Evolutionary conservation across 2,329 filamentous ascomycete genomes (phyloP).

Genomic region (Aspergillus brasiliensis): DNA sequence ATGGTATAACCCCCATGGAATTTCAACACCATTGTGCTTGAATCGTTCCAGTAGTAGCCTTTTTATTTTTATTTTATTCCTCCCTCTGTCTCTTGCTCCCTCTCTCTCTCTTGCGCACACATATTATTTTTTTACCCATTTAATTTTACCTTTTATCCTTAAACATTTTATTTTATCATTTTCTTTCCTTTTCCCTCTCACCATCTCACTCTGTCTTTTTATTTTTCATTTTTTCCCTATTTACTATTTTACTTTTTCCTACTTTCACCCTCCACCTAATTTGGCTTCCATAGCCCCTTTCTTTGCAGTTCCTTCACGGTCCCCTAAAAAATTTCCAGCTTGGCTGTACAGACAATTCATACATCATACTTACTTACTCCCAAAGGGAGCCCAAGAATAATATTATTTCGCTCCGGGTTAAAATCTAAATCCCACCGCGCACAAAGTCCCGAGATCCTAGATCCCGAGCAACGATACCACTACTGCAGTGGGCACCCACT

Average conservation of each 20-base stretch:
- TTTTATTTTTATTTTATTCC: neutral
- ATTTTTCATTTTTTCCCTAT: conserved; percentile 4
- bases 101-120: neutral
- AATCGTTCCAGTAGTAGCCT: neutral
- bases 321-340: conserved; percentile 10
- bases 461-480: conserved; percentile 19
- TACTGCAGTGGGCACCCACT: neutral
- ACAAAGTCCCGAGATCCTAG: conserved; percentile 21
- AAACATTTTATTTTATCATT: conserved; percentile 8
- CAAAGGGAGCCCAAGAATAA: conserved; percentile 8
- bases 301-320: neutral
- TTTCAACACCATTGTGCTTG: neutral
- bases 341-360: neutral
- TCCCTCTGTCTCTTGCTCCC: neutral
- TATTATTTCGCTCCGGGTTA: neutral
- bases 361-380: neutral
- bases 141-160: conserved; percentile 3
- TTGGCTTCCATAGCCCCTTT: conserved; percentile 10
- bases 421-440: conserved; percentile 4
- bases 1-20: neutral
- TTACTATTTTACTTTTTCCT: conserved; percentile 8
- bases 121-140: conserved; percentile 4
- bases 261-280: neutral
- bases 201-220: neutral
- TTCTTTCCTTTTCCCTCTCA: conserved; percentile 10